Percentiles rank a stretch among this genome's conserved stretches.
Evolutionary conservation across 139 green algal genomes (phyloP).

Genomic region (Mesostigma viride): DNA sequence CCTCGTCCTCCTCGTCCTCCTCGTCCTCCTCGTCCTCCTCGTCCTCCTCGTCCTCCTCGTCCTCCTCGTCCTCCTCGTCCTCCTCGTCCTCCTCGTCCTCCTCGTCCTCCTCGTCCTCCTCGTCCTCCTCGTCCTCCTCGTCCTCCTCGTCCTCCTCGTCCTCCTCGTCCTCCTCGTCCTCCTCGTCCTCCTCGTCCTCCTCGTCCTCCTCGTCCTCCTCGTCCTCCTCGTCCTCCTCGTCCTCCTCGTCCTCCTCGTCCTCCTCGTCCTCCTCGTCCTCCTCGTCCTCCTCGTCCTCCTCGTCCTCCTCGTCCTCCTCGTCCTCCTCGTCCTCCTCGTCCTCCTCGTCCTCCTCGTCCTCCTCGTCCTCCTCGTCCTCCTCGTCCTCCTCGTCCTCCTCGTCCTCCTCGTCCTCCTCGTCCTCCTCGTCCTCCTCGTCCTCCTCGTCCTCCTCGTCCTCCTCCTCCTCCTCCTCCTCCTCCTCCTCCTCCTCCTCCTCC

Average conservation of each 20-base stretch:
- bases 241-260: background rate
- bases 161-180: background rate
- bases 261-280: background rate
- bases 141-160: background rate
- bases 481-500: background rate
- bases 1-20: background rate
- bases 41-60: background rate
- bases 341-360: background rate
- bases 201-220: background rate
- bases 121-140: background rate
- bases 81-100: background rate
- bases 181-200: background rate
- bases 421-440: background rate
- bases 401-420: background rate
- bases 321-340: background rate
- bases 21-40: background rate
- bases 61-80: background rate
- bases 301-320: background rate
- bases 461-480: conserved; percentile 1
- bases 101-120: background rate
- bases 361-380: background rate
- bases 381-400: background rate
- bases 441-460: background rate
- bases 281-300: background rate
- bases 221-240: background rate